A percentile compares a stretch with the other conserved stretches of the same genome.
These are phyloP conservation scores for Viola odorata DNA, from an alignment of 345 rosid genomes.

Conservation along the genomic window DNA sequence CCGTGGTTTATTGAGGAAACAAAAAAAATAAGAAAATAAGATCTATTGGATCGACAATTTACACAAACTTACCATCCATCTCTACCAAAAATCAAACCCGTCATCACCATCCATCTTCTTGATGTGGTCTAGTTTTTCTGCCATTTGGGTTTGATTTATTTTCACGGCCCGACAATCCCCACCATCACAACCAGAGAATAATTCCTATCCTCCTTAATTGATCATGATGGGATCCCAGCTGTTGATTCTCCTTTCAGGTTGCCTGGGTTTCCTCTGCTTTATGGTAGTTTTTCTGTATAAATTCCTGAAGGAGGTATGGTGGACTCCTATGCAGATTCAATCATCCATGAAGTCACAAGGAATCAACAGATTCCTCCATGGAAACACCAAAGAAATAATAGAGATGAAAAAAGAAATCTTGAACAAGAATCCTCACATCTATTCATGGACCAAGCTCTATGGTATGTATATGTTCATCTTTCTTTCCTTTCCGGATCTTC, in stretches of 20 bases:
- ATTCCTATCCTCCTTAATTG: not conserved
- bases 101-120: no score
- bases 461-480: slow-evolving; percentile 16
- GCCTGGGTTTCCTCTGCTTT: not conserved
- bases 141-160: no score
- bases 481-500: no score
- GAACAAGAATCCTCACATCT: slow-evolving; percentile 6
- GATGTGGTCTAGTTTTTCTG: no score
- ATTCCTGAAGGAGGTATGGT: slow-evolving; percentile 12
- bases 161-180: no score
- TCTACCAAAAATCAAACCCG: no score
- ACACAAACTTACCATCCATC: no score
- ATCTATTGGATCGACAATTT: no score
- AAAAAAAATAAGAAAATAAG: no score
- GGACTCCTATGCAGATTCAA: slow-evolving; percentile 2
- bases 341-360: not conserved
- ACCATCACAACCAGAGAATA: no score
- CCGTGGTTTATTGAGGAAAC: no score
- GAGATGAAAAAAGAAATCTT: not conserved
- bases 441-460: slow-evolving; percentile 27
- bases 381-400: slow-evolving; percentile 4
- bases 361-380: slow-evolving; percentile 4
- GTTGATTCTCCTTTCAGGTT: not conserved
- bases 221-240: not conserved
- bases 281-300: not conserved